Conservation (phyloP, 495 filamentous ascomycete genomes). For the Alectoria sarmentosa region DNA sequence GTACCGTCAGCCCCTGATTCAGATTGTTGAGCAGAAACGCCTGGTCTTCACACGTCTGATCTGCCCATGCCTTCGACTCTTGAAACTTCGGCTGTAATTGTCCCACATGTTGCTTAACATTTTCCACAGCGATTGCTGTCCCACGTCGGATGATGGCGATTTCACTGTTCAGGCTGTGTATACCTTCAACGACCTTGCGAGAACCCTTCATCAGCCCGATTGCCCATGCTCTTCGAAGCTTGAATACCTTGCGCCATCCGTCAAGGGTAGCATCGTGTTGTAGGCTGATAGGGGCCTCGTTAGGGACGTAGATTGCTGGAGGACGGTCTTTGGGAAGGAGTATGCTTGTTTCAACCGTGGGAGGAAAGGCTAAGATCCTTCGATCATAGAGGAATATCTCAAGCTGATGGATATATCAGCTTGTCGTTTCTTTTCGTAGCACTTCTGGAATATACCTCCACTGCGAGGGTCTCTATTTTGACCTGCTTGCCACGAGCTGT, state of each 20-base stretch:
- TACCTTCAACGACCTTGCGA: conserved; percentile 45
- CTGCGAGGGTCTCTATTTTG: conserved; percentile 63
- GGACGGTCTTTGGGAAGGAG: conserved; percentile 45
- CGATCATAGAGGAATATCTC: conserved; percentile 87
- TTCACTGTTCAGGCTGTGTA: conserved; percentile 52
- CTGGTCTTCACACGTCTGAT: conserved; percentile 65
- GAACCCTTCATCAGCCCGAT: conserved; percentile 57
- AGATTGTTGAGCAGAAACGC: conserved; percentile 54
- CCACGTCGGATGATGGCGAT: conserved; percentile 65
- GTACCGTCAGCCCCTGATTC: conserved; percentile 56
- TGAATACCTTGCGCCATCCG: conserved; percentile 78
- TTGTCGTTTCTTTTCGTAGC: conserved; percentile 9
- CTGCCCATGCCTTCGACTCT: conserved; percentile 66
- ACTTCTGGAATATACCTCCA: conserved; percentile 53
- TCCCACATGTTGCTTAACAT: conserved; percentile 70
- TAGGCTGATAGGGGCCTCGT: conserved; percentile 66
- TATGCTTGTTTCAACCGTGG: conserved; percentile 30
- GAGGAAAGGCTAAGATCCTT: conserved; percentile 45
- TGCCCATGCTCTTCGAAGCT: conserved; percentile 68
- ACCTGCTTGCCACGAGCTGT: conserved; percentile 75
- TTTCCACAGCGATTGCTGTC: conserved; percentile 69
- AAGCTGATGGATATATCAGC: conserved; percentile 42
- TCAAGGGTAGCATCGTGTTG: conserved; percentile 63
- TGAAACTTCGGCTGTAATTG: conserved; percentile 64
- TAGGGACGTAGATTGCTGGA: conserved; percentile 63